These are phyloP conservation scores for Pinguiococcus pyrenoidosus DNA, from an alignment of 108 stramenopile genomes.

Conservation along the genomic window DNA sequence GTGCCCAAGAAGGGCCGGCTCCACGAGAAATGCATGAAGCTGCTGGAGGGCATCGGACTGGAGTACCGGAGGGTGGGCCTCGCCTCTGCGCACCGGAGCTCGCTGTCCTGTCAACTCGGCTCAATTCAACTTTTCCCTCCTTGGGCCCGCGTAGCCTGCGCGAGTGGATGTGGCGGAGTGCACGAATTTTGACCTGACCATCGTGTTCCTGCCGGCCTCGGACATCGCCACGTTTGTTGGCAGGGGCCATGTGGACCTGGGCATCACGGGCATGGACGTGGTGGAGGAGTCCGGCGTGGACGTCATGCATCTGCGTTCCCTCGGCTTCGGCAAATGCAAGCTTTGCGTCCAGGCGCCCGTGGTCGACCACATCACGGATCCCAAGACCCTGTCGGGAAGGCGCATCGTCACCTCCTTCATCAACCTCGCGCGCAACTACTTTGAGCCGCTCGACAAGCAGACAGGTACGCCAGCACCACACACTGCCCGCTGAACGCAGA, in stretches of 20 bases:
- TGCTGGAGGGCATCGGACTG: constrained; percentile 82
- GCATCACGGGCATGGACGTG: constrained; percentile 68
- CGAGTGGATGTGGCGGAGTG: constrained; percentile 38
- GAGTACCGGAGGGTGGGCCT: constrained; percentile 55
- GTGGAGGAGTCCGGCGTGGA: constrained; percentile 52
- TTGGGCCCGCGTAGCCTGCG: constrained; percentile 1
- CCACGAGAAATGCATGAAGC: constrained; percentile 65
- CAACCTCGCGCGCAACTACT: constrained; percentile 63
- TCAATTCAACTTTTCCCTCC: not conserved
- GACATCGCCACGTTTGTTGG: constrained; percentile 92
- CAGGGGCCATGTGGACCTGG: constrained; percentile 85
- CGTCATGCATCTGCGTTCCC: constrained; percentile 50
- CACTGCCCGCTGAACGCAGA: not conserved
- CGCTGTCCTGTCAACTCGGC: not conserved
- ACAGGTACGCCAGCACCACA: constrained; percentile 36
- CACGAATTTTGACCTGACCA: constrained; percentile 64
- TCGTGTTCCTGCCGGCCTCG: constrained; percentile 83
- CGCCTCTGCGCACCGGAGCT: not conserved
- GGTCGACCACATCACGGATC: constrained; percentile 48
- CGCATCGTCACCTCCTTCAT: constrained; percentile 91
- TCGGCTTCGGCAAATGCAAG: constrained; percentile 85
- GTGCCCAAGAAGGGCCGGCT: constrained; percentile 94
- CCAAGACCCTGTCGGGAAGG: constrained; percentile 61
- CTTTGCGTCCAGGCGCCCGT: constrained; percentile 76
- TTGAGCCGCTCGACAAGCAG: constrained; percentile 52